Evolutionary conservation across 2,329 filamentous ascomycete genomes (phyloP), one percentile per base, ranked within the genome.

Genomic region (Alternaria panax): DNA sequence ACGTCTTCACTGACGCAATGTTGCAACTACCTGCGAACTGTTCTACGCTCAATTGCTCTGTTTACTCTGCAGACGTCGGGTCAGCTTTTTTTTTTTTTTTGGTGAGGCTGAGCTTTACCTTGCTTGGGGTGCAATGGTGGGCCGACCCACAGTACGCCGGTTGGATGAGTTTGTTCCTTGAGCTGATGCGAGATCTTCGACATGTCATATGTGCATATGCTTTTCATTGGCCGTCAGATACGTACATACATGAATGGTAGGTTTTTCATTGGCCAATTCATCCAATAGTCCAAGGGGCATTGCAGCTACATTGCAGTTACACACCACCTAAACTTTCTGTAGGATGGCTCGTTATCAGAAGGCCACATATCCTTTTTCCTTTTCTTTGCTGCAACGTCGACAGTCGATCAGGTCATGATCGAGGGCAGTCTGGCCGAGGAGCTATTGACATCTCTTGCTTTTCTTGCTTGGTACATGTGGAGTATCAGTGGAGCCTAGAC

Each of bases 71-170:
- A 11, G 22, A 43, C 40, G 16, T 45, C 30, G 28, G 28, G 45
- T 22, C 48, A 57, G 54, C 48, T 59, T 53, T 56, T 55, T 62
- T 62, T 51, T 57, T 64, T n/a, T n/a, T n/a, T n/a, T 50, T 28
- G 54, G 43, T 47, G 55, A 63, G 59, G 64, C 64, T 66, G 62
- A 57, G 51, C 59, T 51, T 51, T 46, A 46, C 54, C 59, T 58
- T 28, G 59, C 43, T 53, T 46, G 59, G 54, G 45, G 30, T 50
- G 63, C 64, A 64, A 64, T 68, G 64, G 67, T 67, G 69, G 62
- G 62, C 61, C 65, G 62, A 32, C 57, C 54, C 67, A 62, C 56
- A 54, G 18, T 52, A 51, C 52, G 52, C 50, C 66, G 64, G 67
- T 72, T 73, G 67, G 66, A 43, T 45, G 38, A 55, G 64, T 38